A percentile compares a stretch with the other conserved stretches of the same genome.
Evolutionary conservation across 2,329 filamentous ascomycete genomes (phyloP).

Genomic region (Hymenoscyphus repandus): DNA sequence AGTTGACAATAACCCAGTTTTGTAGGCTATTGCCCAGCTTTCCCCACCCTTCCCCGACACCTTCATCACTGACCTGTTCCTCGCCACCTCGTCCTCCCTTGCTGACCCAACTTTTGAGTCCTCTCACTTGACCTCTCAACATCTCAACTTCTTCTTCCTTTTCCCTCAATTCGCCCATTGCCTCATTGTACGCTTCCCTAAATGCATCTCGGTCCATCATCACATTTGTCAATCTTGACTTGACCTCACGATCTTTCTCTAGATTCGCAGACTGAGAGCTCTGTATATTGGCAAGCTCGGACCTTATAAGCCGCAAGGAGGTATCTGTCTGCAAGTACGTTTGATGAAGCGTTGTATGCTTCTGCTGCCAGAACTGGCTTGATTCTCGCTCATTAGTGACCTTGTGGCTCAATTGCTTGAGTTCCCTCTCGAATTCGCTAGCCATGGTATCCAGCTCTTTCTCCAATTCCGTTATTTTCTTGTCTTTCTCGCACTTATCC

Average conservation of each 20-base stretch:
- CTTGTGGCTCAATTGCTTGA: conserved; percentile 46
- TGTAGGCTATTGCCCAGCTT: conserved; percentile 62
- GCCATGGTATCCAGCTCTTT: conserved; percentile 49
- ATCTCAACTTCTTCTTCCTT: conserved; percentile 52
- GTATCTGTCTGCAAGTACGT: conserved; percentile 48
- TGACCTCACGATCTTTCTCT: conserved; percentile 25
- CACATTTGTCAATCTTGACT: conserved; percentile 24
- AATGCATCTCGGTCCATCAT: conserved; percentile 34
- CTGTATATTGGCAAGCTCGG: conserved; percentile 44
- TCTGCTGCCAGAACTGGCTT: conserved; percentile 52
- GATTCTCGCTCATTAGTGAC: conserved; percentile 44
- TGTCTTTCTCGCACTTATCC: background rate
- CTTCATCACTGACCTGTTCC: conserved; percentile 59
- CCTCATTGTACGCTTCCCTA: conserved; percentile 43
- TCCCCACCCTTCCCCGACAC: conserved; percentile 57
- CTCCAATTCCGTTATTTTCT: conserved; percentile 46
- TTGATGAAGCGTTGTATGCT: conserved; percentile 47
- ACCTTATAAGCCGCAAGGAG: conserved; percentile 45
- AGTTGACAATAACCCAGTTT: conserved; percentile 70
- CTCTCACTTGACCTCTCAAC: conserved; percentile 55
- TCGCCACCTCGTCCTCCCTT: conserved; percentile 57
- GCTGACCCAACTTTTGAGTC: conserved; percentile 68
- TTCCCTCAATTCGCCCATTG: conserved; percentile 41
- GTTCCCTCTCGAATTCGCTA: conserved; percentile 46
- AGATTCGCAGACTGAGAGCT: conserved; percentile 38